These are phyloP conservation scores for Trichocomaceae sp. DNA, from an alignment of 2,329 filamentous ascomycete genomes.

Conservation along the genomic window DNA sequence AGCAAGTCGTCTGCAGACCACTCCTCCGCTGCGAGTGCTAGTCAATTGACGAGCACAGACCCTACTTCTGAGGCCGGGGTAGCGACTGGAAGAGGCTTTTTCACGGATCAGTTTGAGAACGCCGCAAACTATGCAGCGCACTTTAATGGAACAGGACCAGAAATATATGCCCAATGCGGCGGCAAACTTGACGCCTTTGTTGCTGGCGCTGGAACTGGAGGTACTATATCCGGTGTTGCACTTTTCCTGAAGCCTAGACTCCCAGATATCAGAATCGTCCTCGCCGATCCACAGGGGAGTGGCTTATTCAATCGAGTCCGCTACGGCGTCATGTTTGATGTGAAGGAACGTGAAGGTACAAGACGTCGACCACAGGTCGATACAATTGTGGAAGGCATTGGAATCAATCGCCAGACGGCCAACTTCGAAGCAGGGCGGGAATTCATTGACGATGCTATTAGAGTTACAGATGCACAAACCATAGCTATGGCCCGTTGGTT, in stretches of 20 bases:
- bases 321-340: conserved; percentile 91
- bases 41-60: conserved; percentile 15
- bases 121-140: conserved; percentile 84
- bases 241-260: conserved; percentile 70
- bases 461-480: conserved; percentile 82
- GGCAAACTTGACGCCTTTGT: conserved; percentile 80
- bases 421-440: conserved; percentile 87
- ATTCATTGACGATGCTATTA: conserved; percentile 81
- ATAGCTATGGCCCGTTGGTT: conserved; percentile 92
- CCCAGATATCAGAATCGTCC: conserved; percentile 61
- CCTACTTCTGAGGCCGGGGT: conserved; percentile 17
- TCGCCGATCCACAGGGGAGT: conserved; percentile 91
- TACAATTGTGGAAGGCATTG: conserved; percentile 91
- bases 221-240: conserved; percentile 83
- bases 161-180: conserved; percentile 73
- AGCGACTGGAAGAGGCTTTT: conserved; percentile 71
- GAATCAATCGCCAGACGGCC: conserved; percentile 85
- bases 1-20: conserved; percentile 15
- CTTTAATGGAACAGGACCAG: conserved; percentile 73
- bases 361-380: conserved; percentile 85
- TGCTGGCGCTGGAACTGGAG: conserved; percentile 87
- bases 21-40: conserved; percentile 7
- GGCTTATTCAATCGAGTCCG: conserved; percentile 87
- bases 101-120: conserved; percentile 94
- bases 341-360: conserved; percentile 84